Base-by-base conservation (phyloP, 345 rosid genomes). In the Gossypium herbaceum region DNA sequence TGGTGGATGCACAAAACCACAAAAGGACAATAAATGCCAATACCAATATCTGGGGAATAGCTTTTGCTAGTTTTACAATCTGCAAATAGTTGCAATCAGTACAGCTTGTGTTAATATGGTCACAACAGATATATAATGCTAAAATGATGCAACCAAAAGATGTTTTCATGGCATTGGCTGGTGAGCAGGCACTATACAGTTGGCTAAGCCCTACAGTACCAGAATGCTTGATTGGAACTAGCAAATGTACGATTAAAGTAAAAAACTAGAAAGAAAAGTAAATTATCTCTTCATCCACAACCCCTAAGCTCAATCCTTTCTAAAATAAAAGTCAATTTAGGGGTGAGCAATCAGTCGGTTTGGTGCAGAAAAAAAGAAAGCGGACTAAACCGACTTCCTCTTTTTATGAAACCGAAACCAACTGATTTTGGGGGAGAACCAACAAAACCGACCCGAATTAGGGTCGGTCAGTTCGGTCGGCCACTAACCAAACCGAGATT, bases 1-100 rank as follows among this genome's bases (percentile, higher is more conserved):
- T 64, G 58, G 58, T 71, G 79, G 80, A 25, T 11, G 48, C 29
- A 62, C 24, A 39, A 76, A 66, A 10, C 63, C 22, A 70, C 41
- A 9, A 60, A 61, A 7, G 24, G 41, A n/a, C 4, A 16, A 13
- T 68, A 16, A 13, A 44, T 29, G 20, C 44, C 1, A 11, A 54
- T 15, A 45, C 54, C 73, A 72, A 64, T 72, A 51, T 68, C 57
- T 68, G 48, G 29, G 29, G 24, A 47, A 41, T 44, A 47, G 55
- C 34, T 64, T 43, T 56, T 34, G 34, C 69, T 70, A 48, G 75
- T 5, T 56, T 13, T 9, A 75, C 24, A 64, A 51, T 34, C 12
- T 25, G 50, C 29, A 17, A 13, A 78, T 39, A 60, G 59, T 61
- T 57, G 50, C 43, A 59, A 69, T 41, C 45, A 76, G 25, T 20